Evolutionary conservation across 352 stramenopile species (phyloP).

Genomic region (Thalassiosira livingstoniorum): DNA sequence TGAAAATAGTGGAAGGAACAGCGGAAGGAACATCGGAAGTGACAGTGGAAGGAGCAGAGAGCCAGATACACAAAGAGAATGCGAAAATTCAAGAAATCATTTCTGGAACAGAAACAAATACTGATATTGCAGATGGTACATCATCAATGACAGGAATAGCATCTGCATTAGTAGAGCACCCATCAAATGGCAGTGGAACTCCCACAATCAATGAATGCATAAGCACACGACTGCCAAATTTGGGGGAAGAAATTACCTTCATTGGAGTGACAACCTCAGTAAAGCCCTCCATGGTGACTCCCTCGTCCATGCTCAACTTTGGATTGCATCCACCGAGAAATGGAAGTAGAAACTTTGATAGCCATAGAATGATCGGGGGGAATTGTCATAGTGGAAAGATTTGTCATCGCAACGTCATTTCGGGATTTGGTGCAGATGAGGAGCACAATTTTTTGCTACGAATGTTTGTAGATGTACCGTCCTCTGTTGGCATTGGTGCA

Average conservation of each 20-base stretch:
- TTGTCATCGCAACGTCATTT: neutral
- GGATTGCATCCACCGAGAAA: neutral
- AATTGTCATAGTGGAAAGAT: neutral
- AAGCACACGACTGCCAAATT: conserved; percentile 5
- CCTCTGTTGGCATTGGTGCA: neutral
- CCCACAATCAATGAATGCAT: neutral
- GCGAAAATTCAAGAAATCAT: no score
- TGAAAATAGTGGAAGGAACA: no score
- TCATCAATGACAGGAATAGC: no score
- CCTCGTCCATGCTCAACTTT: neutral
- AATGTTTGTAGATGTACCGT: conserved; percentile 23
- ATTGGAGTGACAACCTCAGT: conserved; percentile 49
- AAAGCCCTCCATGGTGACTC: neutral
- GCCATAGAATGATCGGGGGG: neutral
- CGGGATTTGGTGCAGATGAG: conserved; percentile 24
- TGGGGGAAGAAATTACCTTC: conserved; percentile 38
- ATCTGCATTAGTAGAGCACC: no score
- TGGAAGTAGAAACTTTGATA: neutral
- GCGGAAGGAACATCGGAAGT: no score
- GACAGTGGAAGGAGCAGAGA: no score
- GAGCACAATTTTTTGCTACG: conserved; percentile 36
- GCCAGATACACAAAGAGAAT: no score
- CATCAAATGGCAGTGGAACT: neutral
- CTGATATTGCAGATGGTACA: no score
- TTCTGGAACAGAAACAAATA: no score